Percentiles rank a stretch among this genome's conserved stretches.
Conservation (phyloP, 495 filamentous ascomycete genomes). For the Aspergillus incahuasiensis region DNA sequence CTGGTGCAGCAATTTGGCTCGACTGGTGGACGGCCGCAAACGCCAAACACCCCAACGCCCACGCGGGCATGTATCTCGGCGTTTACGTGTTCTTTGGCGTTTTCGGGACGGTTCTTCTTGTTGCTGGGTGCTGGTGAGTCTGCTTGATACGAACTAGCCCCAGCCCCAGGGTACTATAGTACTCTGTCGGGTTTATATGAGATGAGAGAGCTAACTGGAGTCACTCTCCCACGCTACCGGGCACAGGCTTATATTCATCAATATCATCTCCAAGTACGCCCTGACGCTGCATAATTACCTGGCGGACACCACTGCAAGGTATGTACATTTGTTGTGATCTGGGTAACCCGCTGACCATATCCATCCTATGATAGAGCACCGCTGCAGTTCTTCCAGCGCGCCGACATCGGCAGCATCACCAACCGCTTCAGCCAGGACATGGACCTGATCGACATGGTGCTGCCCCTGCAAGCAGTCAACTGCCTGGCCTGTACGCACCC, state of each 20-base stretch:
- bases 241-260: background rate
- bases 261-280: background rate
- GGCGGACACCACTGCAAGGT: background rate
- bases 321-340: no score
- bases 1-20: conserved; percentile 39
- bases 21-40: conserved; percentile 42
- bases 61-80: conserved; percentile 28
- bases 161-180: no score
- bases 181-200: no score
- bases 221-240: no score
- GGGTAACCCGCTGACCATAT: no score
- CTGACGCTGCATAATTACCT: background rate
- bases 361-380: conserved; percentile 23
- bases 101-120: background rate
- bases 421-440: conserved; percentile 35
- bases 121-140: background rate
- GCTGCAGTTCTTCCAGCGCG: conserved; percentile 21
- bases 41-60: conserved; percentile 20
- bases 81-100: background rate
- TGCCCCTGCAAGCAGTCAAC: conserved; percentile 21
- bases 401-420: conserved; percentile 10
- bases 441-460: conserved; percentile 36
- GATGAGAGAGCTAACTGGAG: no score
- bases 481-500: background rate
- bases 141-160: no score